A percentile compares a stretch with the other conserved stretches of the same genome.
phyloP scores from a whole-genome alignment of 1,139 yeast species.

The Groenewaldozyma auringiensis region DNA sequence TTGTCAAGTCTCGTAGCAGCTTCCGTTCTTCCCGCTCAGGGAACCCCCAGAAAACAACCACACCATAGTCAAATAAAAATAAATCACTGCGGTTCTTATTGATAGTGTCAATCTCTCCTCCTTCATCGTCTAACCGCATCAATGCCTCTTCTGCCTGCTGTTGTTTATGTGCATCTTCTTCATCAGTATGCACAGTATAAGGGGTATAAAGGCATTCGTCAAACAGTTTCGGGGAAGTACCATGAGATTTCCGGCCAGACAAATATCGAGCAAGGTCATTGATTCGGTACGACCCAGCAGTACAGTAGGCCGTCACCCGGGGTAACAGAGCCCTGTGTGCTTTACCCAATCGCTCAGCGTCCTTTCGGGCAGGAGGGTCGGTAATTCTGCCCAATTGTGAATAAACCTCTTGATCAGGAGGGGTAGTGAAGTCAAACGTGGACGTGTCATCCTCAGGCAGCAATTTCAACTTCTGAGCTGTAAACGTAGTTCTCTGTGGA shows the following conservation, averaged over 20 bases:
- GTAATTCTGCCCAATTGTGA: constrained; percentile 79
- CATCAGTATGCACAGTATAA: constrained; percentile 43
- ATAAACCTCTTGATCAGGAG: constrained; percentile 50
- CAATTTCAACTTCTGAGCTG: constrained; percentile 77
- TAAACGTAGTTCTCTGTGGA: constrained; percentile 81
- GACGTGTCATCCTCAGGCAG: constrained; percentile 72
- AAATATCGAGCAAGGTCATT: constrained; percentile 80
- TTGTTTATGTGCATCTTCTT: constrained; percentile 18
- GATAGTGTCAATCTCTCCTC: constrained; percentile 85
- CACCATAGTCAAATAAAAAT: constrained; percentile 91
- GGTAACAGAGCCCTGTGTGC: constrained; percentile 62
- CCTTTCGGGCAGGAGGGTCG: constrained; percentile 87
- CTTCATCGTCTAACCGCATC: constrained; percentile 80
- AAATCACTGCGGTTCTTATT: constrained; percentile 65
- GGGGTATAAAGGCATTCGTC: constrained; percentile 95
- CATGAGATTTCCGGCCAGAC: constrained; percentile 59
- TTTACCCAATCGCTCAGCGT: constrained; percentile 89
- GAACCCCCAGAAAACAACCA: constrained; percentile 92
- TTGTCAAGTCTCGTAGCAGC: constrained; percentile 72
- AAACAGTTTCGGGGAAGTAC: constrained; percentile 75
- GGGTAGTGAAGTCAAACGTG: constrained; percentile 29
- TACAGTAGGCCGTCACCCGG: constrained; percentile 91
- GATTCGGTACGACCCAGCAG: constrained; percentile 88
- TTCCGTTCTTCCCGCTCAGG: constrained; percentile 75
- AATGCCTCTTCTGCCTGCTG: constrained; percentile 27